Base-by-base conservation (phyloP, 2,329 filamentous ascomycete genomes). In the Ceratocystis colombiana region DNA sequence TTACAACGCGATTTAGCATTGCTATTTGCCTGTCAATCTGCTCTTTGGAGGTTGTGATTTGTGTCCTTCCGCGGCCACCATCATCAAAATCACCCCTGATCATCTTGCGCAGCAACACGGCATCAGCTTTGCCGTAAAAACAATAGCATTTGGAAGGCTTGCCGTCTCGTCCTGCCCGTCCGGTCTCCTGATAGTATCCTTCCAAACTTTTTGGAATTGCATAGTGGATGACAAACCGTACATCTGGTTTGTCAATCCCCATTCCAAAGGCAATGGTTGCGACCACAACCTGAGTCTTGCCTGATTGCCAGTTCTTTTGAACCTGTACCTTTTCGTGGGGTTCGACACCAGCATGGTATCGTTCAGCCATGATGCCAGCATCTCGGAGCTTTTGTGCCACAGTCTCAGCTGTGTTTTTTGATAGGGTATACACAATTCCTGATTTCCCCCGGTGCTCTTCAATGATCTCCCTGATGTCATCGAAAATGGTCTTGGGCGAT, bases 211-310 rank as follows among this genome's bases (percentile, higher is more conserved):
- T 97, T 1, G 94, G 94, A 5, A 99, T 80, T 55, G 86, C 89
- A 72, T 96, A 88, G 73, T 99, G 95, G 50, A 99, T 90, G 44
- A 99, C 94, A 73, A 96, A 99, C 33, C 94, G 88, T 61, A 99
- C 94, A 73, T 99, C 88, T 0, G 92, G 84, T 75, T 99, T 99
- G 78, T 99, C 94, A 70, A 99, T 99, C n/a, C 94, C 94, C 94
- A 99, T 99, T 5, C 94, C 94, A 73, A 99, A 99, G 28, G 94
- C 94, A 74, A 99, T 97, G 0, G 94, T 99, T 22, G 94, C 95
- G 62, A 99, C 94, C 55, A 99, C 95, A 44, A 99, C 89, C 70
- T 96, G 88, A 71, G 87, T 83, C 64, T 79, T 77, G 5, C 91
- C 90, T 55, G 77, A 78, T 74, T 99, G 94, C 94, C 94, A 99